These are phyloP conservation scores for Metschnikowia hibisci DNA, from an alignment of 805 yeast genomes.

Conservation along the genomic window DNA sequence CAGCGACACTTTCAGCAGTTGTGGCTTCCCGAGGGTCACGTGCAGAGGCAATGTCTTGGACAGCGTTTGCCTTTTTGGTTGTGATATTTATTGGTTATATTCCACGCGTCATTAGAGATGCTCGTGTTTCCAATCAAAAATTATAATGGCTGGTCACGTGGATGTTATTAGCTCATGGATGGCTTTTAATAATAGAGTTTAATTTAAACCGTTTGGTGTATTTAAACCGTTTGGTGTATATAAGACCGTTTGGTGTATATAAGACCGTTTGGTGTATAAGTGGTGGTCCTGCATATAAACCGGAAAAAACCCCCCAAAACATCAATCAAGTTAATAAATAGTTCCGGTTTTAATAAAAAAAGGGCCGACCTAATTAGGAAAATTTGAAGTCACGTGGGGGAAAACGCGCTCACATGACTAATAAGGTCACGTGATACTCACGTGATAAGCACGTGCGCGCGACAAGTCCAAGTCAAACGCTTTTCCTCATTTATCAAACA, in stretches of 20 bases:
- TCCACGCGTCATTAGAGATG: conserved; percentile 10
- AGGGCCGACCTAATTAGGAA: no score
- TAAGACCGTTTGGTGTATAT: no score
- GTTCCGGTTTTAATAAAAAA: no score
- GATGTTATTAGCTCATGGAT: no score
- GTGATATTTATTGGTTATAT: conserved; percentile 26
- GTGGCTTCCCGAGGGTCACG: conserved; percentile 43
- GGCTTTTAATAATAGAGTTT: no score
- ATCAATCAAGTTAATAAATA: no score
- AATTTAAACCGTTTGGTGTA: no score
- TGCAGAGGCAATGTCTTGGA: conserved; percentile 61
- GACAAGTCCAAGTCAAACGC: not conserved
- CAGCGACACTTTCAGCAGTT: conserved; percentile 49
- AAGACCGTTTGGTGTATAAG: no score
- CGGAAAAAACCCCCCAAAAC: no score
- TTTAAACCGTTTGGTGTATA: no score
- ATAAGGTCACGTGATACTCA: conserved; percentile 9
- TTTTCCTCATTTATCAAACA: conserved; percentile 9
- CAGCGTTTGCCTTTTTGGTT: conserved; percentile 47
- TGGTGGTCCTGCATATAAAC: no score
- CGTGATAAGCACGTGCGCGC: conserved; percentile 27
- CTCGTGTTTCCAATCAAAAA: conserved; percentile 2
- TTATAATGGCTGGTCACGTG: no score
- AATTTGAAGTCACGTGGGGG: not conserved
- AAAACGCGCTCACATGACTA: not conserved